Base-by-base conservation (phyloP, 257 asterid species). In the Oldenlandia corymbosa region DNA sequence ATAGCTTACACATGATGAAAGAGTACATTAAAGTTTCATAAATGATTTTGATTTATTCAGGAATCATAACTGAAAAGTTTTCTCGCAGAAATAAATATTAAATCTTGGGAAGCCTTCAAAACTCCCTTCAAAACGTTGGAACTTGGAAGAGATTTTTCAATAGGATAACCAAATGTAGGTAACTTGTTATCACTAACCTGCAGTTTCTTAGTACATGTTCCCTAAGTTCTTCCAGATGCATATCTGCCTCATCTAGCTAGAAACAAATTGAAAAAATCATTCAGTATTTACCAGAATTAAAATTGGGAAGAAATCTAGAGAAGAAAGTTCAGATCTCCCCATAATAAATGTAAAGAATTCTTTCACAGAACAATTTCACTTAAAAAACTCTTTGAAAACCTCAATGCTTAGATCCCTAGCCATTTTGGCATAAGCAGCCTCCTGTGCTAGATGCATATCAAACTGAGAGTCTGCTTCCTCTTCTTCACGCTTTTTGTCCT, bases 181-280 rank as follows among this genome's bases (percentile, higher is more conserved):
- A 32, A 57, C n/a, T n/a, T n/a, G n/a, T n/a, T n/a, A n/a, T 56
- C 30, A 73, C 90, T 68, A 60, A 91, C 98, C 98, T 91, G 97
- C 95, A 85, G 49, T 75, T 88, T 72, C 76, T 87, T 76, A 88
- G 87, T 45, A 83, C 94, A 34, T 47, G 52, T 39, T 82, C 95
- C 78, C 79, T 81, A 69, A 91, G 89, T 54, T 85, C 85, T 69
- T 78, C 91, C 54, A 91, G 84, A 41, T 82, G 77, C 70, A 51
- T 46, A 46, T 86, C 94, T 55, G 85, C 80, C 55, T 78, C 75
- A 20, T 82, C 92, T 61, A 91, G 83, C 98, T 91, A 66, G 67
- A 73, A 65, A 53, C 30, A 37, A 70, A 50, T 65, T 54, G 62
- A 58, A 45, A n/a, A 51, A 47, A 34, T 60, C 58, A 21, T 59